A percentile compares a stretch with the other conserved stretches of the same genome.
These are phyloP conservation scores for Gnomoniopsis smithogilvyi DNA, from an alignment of 2,329 filamentous ascomycete species.

Conservation along the genomic window DNA sequence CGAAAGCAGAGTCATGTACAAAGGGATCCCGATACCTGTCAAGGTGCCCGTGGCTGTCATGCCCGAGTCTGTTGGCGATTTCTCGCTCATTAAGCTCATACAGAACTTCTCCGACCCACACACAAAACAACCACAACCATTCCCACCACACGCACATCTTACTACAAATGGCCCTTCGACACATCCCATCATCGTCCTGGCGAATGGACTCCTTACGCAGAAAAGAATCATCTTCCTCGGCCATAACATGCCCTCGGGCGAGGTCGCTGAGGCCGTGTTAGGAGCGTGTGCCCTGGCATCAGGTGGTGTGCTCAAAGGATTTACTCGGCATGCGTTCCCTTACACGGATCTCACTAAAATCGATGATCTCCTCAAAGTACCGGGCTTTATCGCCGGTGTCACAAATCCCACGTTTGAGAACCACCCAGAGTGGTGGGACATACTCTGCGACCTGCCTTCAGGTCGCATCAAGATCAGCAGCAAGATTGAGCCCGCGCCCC, in stretches of 20 bases:
- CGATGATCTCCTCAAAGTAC: conserved; percentile 91
- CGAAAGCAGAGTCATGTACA: conserved; percentile 92
- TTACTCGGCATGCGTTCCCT: conserved; percentile 93
- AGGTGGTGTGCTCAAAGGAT: conserved; percentile 86
- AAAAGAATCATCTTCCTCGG: conserved; percentile 96
- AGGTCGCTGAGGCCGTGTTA: conserved; percentile 95
- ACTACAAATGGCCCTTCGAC: conserved; percentile 88
- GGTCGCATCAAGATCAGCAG: conserved; percentile 93
- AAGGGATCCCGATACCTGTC: conserved; percentile 93
- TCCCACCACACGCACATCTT: conserved; percentile 82
- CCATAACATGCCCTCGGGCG: conserved; percentile 90
- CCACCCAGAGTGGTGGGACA: conserved; percentile 97
- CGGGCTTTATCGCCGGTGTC: conserved; percentile 95
- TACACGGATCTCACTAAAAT: conserved; percentile 98
- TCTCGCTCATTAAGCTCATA: conserved; percentile 94
- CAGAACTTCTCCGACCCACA: conserved; percentile 88
- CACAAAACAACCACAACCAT: conserved; percentile 77
- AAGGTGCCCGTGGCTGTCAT: conserved; percentile 93
- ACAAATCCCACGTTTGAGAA: conserved; percentile 95
- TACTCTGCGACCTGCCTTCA: conserved; percentile 88
- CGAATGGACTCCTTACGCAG: conserved; percentile 92
- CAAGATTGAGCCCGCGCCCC: conserved; percentile 74
- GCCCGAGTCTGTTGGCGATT: conserved; percentile 95
- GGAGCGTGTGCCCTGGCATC: conserved; percentile 94
- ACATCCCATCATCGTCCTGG: conserved; percentile 90